phyloP scores from a whole-genome alignment of 2,329 filamentous ascomycete species.

The Xylaria multiplex region DNA sequence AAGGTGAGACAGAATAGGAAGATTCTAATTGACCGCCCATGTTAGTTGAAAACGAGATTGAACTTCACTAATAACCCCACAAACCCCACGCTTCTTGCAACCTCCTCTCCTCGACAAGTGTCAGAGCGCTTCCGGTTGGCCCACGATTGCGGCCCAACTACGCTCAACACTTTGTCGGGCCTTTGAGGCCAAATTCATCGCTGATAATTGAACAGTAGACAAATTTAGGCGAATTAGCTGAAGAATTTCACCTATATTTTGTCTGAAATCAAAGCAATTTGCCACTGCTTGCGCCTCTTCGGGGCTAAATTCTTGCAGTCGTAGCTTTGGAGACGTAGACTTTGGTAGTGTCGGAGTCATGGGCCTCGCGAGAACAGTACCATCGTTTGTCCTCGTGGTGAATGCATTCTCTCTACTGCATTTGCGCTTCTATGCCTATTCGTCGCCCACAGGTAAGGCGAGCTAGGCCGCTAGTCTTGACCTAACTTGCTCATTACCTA shows the following conservation, averaged over 20 bases:
- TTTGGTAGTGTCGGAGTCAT: not conserved
- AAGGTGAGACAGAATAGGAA: slow-evolving; percentile 14
- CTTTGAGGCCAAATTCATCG: not conserved
- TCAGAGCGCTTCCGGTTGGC: slow-evolving; percentile 43
- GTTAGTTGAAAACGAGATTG: slow-evolving; percentile 12
- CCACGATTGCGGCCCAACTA: slow-evolving; percentile 36
- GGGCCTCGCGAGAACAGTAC: too few species aligned
- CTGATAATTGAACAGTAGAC: not conserved
- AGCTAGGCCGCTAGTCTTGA: too few species aligned
- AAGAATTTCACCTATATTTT: too few species aligned
- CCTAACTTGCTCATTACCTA: too few species aligned
- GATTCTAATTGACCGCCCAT: slow-evolving; percentile 11
- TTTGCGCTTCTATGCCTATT: too few species aligned
- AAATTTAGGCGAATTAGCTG: slow-evolving; percentile 6
- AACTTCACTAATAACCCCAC: slow-evolving; percentile 40
- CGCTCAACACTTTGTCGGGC: slow-evolving; percentile 4
- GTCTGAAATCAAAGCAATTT: too few species aligned
- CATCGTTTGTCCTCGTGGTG: too few species aligned
- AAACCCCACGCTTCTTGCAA: slow-evolving; percentile 43
- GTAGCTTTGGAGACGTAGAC: not conserved
- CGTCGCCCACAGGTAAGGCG: too few species aligned
- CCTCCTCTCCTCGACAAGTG: slow-evolving; percentile 42
- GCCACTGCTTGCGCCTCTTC: not conserved
- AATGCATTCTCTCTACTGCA: too few species aligned
- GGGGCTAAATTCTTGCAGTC: not conserved